Conservation (phyloP, 2,329 filamentous ascomycete genomes). For the Chrysosphaeria jannelii region DNA sequence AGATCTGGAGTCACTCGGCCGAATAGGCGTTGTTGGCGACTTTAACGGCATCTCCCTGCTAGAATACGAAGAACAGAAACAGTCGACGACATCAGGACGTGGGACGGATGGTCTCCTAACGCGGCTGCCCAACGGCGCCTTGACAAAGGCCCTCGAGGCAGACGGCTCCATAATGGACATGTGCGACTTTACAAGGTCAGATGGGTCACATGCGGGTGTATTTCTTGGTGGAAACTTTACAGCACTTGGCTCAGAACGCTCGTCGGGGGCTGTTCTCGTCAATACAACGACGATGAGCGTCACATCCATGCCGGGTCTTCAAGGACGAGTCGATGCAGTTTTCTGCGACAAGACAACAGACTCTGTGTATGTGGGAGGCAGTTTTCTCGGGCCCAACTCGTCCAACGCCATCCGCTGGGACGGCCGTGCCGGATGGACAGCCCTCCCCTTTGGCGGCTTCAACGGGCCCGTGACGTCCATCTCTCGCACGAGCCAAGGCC, state of each 20-base stretch:
- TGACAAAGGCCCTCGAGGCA: slow-evolving; percentile 41
- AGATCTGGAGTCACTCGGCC: slow-evolving; percentile 48
- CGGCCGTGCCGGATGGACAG: slow-evolving; percentile 35
- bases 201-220: slow-evolving; percentile 40
- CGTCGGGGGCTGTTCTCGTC: slow-evolving; percentile 54
- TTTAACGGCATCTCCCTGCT: slow-evolving; percentile 82
- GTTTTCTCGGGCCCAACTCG: slow-evolving; percentile 51
- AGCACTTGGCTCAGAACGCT: slow-evolving; percentile 46
- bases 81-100: slow-evolving; percentile 35
- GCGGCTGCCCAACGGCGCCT: slow-evolving; percentile 59
- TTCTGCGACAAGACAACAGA: slow-evolving; percentile 50
- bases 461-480: slow-evolving; percentile 81
- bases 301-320: slow-evolving; percentile 48
- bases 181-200: slow-evolving; percentile 42
- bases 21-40: slow-evolving; percentile 62
- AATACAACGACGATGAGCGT: slow-evolving; percentile 41
- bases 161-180: slow-evolving; percentile 71
- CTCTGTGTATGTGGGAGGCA: slow-evolving; percentile 75
- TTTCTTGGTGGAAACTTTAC: slow-evolving; percentile 91
- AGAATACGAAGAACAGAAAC: slow-evolving; percentile 51
- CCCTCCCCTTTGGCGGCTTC: slow-evolving; percentile 75
- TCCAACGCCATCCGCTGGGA: slow-evolving; percentile 75
- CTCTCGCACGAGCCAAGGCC: slow-evolving; percentile 43
- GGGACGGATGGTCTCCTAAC: slow-evolving; percentile 57
- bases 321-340: slow-evolving; percentile 54